phyloP scores from a whole-genome alignment of 352 stramenopile species.

The Phytophthora cryptogea region DNA sequence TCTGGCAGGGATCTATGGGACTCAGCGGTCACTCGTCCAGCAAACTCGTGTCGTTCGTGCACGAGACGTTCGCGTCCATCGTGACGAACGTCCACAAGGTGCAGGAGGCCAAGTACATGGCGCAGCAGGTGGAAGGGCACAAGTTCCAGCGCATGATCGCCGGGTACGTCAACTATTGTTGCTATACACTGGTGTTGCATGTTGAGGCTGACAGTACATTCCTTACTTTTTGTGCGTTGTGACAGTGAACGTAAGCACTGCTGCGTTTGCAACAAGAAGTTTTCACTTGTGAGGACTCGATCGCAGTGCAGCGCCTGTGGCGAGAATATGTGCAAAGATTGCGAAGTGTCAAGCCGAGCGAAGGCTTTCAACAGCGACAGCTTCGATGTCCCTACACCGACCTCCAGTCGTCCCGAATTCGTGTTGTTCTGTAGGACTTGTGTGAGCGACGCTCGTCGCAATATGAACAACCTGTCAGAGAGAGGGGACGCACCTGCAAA shows the following conservation, averaged over 20 bases:
- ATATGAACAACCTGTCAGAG: slow-evolving; percentile 42
- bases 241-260: slow-evolving; percentile 62
- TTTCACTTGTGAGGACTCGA: slow-evolving; percentile 64
- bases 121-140: slow-evolving; percentile 54
- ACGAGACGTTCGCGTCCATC: slow-evolving; percentile 62
- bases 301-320: slow-evolving; percentile 71
- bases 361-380: slow-evolving; percentile 53
- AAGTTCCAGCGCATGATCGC: slow-evolving; percentile 45
- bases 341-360: slow-evolving; percentile 55
- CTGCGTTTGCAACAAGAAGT: slow-evolving; percentile 77
- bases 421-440: slow-evolving; percentile 67
- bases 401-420: slow-evolving; percentile 38
- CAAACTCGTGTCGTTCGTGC: slow-evolving; percentile 51
- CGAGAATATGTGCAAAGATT: slow-evolving; percentile 76
- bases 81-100: slow-evolving; percentile 66
- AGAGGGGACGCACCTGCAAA: slow-evolving; percentile 12
- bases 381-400: slow-evolving; percentile 38
- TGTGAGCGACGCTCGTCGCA: slow-evolving; percentile 47
- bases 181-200: neutral
- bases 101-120: slow-evolving; percentile 62
- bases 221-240: slow-evolving; percentile 6
- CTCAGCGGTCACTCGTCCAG: slow-evolving; percentile 44
- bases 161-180: slow-evolving; percentile 35
- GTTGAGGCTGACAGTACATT: slow-evolving; percentile 9
- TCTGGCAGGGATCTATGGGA: slow-evolving; percentile 62